phyloP scores from a whole-genome alignment of 1,139 yeast genomes.

The Geotrichum australiense region DNA sequence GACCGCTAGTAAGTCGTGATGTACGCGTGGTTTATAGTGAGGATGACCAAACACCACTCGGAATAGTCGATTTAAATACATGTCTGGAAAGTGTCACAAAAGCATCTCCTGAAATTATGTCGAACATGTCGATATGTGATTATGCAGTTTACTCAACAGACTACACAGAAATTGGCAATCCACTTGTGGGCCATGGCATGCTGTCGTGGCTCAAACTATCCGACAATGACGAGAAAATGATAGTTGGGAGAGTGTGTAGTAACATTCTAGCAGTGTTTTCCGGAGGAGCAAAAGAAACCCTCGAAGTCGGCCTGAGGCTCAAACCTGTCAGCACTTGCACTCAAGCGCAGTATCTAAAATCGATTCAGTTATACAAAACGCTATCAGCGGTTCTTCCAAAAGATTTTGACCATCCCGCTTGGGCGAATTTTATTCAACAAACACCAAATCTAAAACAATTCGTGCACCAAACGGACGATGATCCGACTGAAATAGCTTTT shows the following conservation, averaged over 20 bases:
- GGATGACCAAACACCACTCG: conserved; percentile 28
- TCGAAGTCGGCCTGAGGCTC: conserved; percentile 23
- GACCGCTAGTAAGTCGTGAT: conserved; percentile 24
- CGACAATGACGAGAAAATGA: conserved; percentile 3
- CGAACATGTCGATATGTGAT: conserved; percentile 28
- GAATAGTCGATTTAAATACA: conserved; percentile 31
- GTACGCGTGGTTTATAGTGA: conserved; percentile 27
- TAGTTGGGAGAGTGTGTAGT: conserved; percentile 17
- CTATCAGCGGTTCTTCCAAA: conserved; percentile 20
- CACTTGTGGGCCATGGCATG: conserved; percentile 39
- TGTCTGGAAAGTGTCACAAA: conserved; percentile 33
- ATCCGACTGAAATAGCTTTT: neutral
- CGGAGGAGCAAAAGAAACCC: conserved; percentile 16
- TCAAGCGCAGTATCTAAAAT: conserved; percentile 21
- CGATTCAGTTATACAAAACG: conserved; percentile 20
- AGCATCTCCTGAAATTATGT: conserved; percentile 36
- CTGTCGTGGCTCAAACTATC: conserved; percentile 16
- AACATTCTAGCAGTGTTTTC: conserved; percentile 16
- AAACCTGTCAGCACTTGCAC: conserved; percentile 21
- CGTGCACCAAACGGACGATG: conserved; percentile 6
- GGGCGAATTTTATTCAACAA: conserved; percentile 21
- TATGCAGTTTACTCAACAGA: conserved; percentile 39
- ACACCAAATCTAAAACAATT: conserved; percentile 9
- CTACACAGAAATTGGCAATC: conserved; percentile 35
- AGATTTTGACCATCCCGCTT: conserved; percentile 24